Base-by-base conservation (phyloP, 169 alveolate species). In the Cryptosporidium sp. region DNA sequence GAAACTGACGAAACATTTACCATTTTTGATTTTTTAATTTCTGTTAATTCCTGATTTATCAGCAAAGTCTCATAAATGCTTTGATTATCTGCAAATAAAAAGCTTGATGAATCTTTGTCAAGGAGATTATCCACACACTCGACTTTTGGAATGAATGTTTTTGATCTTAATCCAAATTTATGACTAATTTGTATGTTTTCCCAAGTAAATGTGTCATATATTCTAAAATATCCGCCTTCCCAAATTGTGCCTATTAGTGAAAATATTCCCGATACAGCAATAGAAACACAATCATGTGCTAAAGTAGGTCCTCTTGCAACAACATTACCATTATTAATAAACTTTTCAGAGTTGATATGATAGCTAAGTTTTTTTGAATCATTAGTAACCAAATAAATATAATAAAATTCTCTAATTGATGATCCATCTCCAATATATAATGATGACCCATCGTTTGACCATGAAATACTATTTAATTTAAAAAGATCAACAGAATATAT, bases 151-250 rank as follows among this genome's bases (percentile, higher is more conserved):
- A 80, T 41, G 21, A 80, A 80, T 26, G 50, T 52, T 31, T 65
- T 80, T 58, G 33, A n/a, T 43, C 70, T 59, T 6, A 45, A 80
- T 29, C 69, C 50, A 65, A 80, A 80, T 45, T 80, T 80, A 26
- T 80, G 89, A 41, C 67, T n/a, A 61, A 80, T 43, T 18, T 45
- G 55, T 16, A 67, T 59, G 21, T 65, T 37, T 16, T 80, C 68
- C 80, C 89, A 80, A 43, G 70, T 80, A 43, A 18, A 43, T 23
- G 75, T 80, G 26, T 80, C 89, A 33, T 62, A 59, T 18, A 80
- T 43, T 29, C 75, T 80, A 62, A 80, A 62, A 48, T 80, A 80
- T 21, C 89, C 89, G 3, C 75, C 89, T 21, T 80, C 89, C 89
- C 89, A 80, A 80, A 80, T 33, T 26, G 75, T 39, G 2, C 89